Evolutionary conservation across 73 alveolate species (phyloP), one percentile per base, ranked within the genome.

Genomic region (Effrenium voratum): DNA sequence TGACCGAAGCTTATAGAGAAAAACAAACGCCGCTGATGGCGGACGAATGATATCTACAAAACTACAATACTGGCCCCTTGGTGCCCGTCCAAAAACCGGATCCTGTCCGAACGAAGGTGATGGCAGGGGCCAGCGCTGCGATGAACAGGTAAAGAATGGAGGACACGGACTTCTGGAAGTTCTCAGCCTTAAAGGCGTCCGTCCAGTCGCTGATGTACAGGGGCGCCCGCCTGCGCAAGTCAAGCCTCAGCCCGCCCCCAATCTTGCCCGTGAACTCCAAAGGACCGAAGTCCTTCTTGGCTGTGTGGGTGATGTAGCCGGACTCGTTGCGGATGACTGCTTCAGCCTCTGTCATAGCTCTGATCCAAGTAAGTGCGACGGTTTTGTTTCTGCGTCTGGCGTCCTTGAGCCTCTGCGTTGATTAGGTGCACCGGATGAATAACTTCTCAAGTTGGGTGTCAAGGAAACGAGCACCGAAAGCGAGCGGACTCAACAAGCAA

Each of bases 261-360:
- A 70, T n/a, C 28, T 36, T 30, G 44, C 82, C 82, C 47, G 82
- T 70, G 82, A 70, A 70, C 44, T 70, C 82, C 44, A 70, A 34
- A 34, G 40, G 46, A 22, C 82, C 82, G 22, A 70, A 70, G 82
- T 36, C 82, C 40, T 70, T 70, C 82, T 70, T 70, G 44, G 82
- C 13, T 28, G 82, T 57, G 32, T 57, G 72, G 72, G 72, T 57
- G 72, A 57, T 57, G 72, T 57, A 57, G 34, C 72, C 36, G 72
- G 72, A 57, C 72, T 57, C 34, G 72, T 57, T 32, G 72, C 72
- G 72, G 34, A 57, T 57, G 8, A 57, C 72, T 26, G 72, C 72
- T 32, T 57, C 72, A 32, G 72, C 72, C 72, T 57, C 72, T 32
- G 72, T 57, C 72, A 57, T 57, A 32, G 72, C 72, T 57, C n/a